phyloP scores from a whole-genome alignment of 2,329 filamentous ascomycete species.

The Aspergillus sp. region DNA sequence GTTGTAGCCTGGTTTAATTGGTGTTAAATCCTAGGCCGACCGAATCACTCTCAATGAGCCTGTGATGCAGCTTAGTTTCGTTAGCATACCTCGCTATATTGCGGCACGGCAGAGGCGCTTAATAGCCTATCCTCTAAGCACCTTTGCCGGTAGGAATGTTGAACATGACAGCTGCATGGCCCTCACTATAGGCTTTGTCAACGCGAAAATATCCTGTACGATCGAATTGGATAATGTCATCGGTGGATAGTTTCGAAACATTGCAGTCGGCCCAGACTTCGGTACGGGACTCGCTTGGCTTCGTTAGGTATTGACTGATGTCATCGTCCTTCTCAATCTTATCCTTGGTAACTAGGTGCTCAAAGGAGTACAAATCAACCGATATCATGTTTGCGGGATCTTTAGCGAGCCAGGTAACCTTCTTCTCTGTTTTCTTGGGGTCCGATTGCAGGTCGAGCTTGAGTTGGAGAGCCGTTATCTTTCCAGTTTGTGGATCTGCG shows the following conservation, averaged over 20 bases:
- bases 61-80: no score
- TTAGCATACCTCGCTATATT: no score
- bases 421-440: constrained; percentile 94
- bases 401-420: constrained; percentile 86
- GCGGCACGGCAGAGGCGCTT: no score
- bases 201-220: constrained; percentile 88
- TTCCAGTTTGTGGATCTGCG: constrained; percentile 36
- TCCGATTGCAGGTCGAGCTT: constrained; percentile 57
- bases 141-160: constrained; percentile 67
- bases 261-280: constrained; percentile 79
- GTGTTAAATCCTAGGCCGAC: no score
- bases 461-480: background rate
- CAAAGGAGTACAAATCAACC: constrained; percentile 88
- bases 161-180: constrained; percentile 63
- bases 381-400: constrained; percentile 71
- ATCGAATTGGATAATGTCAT: constrained; percentile 94
- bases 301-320: constrained; percentile 32
- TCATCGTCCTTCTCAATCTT: constrained; percentile 86
- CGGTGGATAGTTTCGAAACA: constrained; percentile 72
- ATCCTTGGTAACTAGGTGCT: constrained; percentile 93
- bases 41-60: no score
- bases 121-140: constrained; percentile 24
- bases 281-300: constrained; percentile 59
- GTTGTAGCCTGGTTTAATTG: no score
- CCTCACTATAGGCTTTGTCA: constrained; percentile 63